phyloP scores from a whole-genome alignment of 257 asterid genomes.

The Scutellaria galericulata region DNA sequence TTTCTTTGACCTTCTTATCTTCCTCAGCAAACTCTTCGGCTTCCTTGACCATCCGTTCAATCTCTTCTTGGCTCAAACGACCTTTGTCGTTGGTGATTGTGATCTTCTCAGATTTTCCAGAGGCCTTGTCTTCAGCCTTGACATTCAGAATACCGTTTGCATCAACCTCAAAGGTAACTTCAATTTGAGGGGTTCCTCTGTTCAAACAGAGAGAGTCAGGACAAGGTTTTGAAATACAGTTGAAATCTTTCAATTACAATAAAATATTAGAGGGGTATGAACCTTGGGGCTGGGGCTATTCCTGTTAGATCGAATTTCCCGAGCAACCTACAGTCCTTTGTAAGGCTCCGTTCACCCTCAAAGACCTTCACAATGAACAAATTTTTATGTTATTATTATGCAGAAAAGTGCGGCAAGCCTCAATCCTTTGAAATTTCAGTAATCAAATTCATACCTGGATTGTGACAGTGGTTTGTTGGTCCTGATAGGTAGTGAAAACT shows the following conservation, averaged over 20 bases:
- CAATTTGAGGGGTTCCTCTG: conserved; percentile 98
- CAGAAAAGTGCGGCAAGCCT: not conserved
- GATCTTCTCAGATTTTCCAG: conserved; percentile 86
- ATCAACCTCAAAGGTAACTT: conserved; percentile 93
- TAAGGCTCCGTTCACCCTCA: conserved; percentile 95
- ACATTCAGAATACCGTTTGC: conserved; percentile 92
- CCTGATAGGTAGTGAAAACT: conserved; percentile 97
- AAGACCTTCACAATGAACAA: conserved; percentile 59
- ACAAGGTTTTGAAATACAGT: not conserved
- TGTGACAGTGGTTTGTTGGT: conserved; percentile 91
- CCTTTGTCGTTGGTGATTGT: conserved; percentile 98
- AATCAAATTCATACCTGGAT: conserved; percentile 65
- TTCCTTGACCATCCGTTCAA: conserved; percentile 87
- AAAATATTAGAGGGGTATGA: not conserved
- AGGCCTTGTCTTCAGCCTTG: conserved; percentile 96
- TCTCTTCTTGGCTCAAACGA: conserved; percentile 93
- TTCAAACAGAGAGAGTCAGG: conserved; percentile 14
- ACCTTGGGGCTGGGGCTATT: conserved; percentile 98
- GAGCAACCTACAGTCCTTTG: conserved; percentile 90
- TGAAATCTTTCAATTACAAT: not conserved
- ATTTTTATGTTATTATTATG: not conserved
- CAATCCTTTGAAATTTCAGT: not conserved
- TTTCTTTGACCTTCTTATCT: conserved; percentile 91
- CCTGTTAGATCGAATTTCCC: conserved; percentile 92
- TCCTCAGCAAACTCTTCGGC: conserved; percentile 97